Conservation (phyloP, 768 basidiomycete genomes). For the Cubamyces lactineus region DNA sequence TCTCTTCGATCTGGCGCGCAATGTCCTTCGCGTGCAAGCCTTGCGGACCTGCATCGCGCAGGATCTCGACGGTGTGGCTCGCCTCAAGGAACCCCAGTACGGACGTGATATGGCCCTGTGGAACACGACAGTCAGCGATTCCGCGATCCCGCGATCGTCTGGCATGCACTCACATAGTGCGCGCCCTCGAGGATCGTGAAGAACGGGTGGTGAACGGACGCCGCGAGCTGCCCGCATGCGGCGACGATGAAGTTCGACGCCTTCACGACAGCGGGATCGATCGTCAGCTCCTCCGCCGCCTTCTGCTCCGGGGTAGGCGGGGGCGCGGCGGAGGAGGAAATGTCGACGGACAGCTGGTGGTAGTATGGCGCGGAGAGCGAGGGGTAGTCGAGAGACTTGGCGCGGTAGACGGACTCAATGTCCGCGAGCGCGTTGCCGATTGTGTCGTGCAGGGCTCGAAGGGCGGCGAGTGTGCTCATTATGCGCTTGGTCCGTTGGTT, state of each 20-base stretch:
- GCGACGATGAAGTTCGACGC: conserved; percentile 27
- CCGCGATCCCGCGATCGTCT: no score
- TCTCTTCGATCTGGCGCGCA: conserved; percentile 16
- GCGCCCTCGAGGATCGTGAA: conserved; percentile 66
- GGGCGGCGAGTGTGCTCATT: conserved; percentile 47
- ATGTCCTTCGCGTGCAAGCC: conserved; percentile 51
- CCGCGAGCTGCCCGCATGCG: conserved; percentile 24
- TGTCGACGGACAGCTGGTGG: background rate
- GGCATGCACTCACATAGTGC: conserved; percentile 51
- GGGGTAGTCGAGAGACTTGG: conserved; percentile 14
- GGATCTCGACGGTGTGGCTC: conserved; percentile 66
- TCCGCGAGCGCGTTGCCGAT: conserved; percentile 68
- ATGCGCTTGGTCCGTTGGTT: no score
- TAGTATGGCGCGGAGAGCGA: conserved; percentile 10
- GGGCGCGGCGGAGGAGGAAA: no score
- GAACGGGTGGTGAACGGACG: conserved; percentile 37
- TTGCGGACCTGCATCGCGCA: conserved; percentile 60
- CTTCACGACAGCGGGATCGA: conserved; percentile 17
- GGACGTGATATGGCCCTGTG: conserved; percentile 69
- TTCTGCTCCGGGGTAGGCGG: no score
- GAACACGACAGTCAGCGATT: no score
- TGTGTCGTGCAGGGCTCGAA: conserved; percentile 63
- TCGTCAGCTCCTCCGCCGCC: conserved; percentile 2
- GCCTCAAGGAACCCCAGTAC: conserved; percentile 76
- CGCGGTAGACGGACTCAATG: conserved; percentile 55